These are phyloP conservation scores for Backusella westeae DNA, from an alignment of 192 early-diverging fungal genomes.

Conservation along the genomic window DNA sequence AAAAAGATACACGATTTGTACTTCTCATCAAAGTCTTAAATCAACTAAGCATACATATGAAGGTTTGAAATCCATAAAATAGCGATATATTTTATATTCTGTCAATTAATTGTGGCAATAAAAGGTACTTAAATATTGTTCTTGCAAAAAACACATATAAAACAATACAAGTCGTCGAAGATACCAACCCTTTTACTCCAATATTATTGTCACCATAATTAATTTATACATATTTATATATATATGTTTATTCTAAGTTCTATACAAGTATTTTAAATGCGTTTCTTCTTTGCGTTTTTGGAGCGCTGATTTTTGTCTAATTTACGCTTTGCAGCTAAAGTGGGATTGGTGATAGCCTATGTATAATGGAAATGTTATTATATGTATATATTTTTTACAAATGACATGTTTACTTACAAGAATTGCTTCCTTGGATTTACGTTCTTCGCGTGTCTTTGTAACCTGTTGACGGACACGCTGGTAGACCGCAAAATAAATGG, in stretches of 20 bases:
- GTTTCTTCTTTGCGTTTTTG: slow-evolving; percentile 1
- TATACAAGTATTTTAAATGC: slow-evolving; percentile 9
- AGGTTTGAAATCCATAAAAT: no score
- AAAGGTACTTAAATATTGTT: no score
- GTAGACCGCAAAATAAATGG: slow-evolving; percentile 64
- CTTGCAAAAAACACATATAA: background rate
- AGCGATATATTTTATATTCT: background rate
- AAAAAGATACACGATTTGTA: no score
- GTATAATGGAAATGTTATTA: background rate
- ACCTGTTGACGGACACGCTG: slow-evolving; percentile 68
- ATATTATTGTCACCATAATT: background rate
- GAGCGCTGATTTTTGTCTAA: slow-evolving; percentile 1
- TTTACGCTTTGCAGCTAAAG: slow-evolving; percentile 26
- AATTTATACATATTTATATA: background rate
- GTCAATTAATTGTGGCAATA: no score
- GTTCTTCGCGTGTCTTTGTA: slow-evolving; percentile 11
- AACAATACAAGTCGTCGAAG: background rate
- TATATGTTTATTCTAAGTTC: background rate
- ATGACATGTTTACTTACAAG: background rate
- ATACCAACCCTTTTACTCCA: background rate
- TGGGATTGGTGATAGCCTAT: slow-evolving; percentile 19
- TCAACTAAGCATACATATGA: no score
- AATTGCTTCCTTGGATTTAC: slow-evolving; percentile 17
- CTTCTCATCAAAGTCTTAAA: no score
- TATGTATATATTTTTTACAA: background rate